Evolutionary conservation across 2,329 filamentous ascomycete genomes (phyloP).

Genomic region (Epichloe hybrida): DNA sequence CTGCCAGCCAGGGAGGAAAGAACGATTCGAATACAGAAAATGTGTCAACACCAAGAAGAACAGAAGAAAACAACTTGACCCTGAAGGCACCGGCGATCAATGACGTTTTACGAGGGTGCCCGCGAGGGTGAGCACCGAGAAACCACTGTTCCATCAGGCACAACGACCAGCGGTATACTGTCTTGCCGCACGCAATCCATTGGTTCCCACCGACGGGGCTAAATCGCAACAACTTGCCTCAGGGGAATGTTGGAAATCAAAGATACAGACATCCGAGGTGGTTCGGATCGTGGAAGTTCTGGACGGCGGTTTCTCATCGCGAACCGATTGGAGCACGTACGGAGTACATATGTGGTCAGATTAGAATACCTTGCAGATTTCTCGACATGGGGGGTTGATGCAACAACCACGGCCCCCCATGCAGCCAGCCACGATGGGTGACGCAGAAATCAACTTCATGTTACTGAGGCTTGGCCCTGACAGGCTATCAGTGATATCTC

Average conservation of each 20-base stretch:
- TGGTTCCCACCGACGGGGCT: too few species aligned
- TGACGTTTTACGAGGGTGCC: too few species aligned
- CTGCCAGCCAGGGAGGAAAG: too few species aligned
- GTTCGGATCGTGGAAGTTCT: not conserved
- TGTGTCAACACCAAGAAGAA: too few species aligned
- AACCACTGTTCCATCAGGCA: too few species aligned
- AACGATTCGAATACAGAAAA: too few species aligned
- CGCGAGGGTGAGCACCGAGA: too few species aligned
- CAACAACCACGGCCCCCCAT: not conserved
- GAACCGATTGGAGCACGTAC: not conserved
- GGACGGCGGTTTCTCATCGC: not conserved
- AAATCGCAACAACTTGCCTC: too few species aligned
- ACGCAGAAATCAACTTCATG: not conserved
- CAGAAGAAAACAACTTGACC: too few species aligned
- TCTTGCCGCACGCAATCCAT: too few species aligned
- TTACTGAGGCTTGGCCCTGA: not conserved
- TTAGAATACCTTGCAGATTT: constrained; percentile 2
- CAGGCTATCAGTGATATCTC: constrained; percentile 1
- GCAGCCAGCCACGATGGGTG: constrained; percentile 5
- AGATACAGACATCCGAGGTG: not conserved
- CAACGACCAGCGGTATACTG: too few species aligned
- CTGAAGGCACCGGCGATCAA: too few species aligned
- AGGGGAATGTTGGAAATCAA: not conserved
- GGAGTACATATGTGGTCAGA: not conserved
- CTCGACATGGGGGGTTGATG: constrained; percentile 1